phyloP scores from a whole-genome alignment of 768 basidiomycete genomes.

The Mycena vitilis region DNA sequence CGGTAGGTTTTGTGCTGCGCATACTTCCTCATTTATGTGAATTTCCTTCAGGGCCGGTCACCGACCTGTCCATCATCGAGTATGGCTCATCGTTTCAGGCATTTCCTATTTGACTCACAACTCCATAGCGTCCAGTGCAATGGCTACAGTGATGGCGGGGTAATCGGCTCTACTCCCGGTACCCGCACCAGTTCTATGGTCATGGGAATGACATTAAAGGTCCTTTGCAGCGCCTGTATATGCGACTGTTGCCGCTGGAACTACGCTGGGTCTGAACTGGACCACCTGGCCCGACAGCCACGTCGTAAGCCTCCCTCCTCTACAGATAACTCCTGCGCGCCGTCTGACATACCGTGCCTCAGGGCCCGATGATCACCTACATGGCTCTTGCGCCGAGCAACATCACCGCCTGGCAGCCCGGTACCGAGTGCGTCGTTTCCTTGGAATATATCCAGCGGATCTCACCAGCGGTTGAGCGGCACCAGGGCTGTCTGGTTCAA shows the following conservation, averaged over 20 bases:
- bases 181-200: no score
- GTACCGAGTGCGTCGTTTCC: conserved; percentile 46
- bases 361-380: conserved; percentile 60
- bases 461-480: neutral
- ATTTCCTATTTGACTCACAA: neutral
- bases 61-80: conserved; percentile 20
- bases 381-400: conserved; percentile 59
- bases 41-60: neutral
- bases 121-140: conserved; percentile 44
- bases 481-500: conserved; percentile 64
- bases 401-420: conserved; percentile 56
- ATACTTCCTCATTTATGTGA: neutral
- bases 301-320: conserved; percentile 30
- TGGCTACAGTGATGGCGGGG: conserved; percentile 43
- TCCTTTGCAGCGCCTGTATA: conserved; percentile 44
- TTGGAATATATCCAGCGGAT: neutral
- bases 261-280: conserved; percentile 54
- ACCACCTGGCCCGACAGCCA: conserved; percentile 53
- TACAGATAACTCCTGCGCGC: neutral
- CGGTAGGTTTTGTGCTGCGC: neutral
- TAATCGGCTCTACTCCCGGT: conserved; percentile 47
- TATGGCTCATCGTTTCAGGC: neutral
- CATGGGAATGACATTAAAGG: neutral
- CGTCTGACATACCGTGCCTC: neutral
- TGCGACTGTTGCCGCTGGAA: conserved; percentile 56